Conservation (phyloP, 805 yeast species). For the Kregervanrija fluxuum region DNA sequence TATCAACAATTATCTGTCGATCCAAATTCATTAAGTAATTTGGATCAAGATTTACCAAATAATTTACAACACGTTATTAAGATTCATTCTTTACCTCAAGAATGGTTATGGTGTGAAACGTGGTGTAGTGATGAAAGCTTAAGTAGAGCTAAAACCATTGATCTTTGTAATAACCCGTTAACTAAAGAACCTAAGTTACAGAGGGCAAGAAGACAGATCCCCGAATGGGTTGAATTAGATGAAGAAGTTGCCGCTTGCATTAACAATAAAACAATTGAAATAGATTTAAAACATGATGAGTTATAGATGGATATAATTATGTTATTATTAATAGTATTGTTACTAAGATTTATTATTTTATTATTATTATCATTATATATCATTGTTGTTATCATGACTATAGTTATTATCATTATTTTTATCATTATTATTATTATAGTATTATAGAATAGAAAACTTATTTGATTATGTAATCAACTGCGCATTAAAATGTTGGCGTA, state of each 20-base stretch:
- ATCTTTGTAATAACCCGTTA: constrained; percentile 76
- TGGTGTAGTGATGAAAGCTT: constrained; percentile 73
- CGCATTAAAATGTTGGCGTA: no score
- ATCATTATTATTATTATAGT: no score
- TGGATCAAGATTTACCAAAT: constrained; percentile 94
- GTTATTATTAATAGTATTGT: no score
- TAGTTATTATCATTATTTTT: no score
- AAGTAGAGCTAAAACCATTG: constrained; percentile 66
- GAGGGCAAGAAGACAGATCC: constrained; percentile 65
- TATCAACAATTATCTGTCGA: constrained; percentile 79
- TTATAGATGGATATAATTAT: background rate
- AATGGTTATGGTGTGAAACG: constrained; percentile 92
- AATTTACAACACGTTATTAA: constrained; percentile 63
- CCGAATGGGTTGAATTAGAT: constrained; percentile 72
- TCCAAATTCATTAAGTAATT: constrained; percentile 67
- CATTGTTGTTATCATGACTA: no score
- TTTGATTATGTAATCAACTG: no score
- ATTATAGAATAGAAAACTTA: no score
- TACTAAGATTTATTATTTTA: no score
- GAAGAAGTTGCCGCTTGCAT: constrained; percentile 35
- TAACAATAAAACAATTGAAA: background rate
- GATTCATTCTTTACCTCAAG: constrained; percentile 68
- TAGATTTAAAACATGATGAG: constrained; percentile 3
- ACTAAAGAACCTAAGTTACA: constrained; percentile 75
- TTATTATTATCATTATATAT: no score